Evolutionary conservation across 176 grass and related monocot genomes (phyloP).

Genomic region (Oryza punctata): DNA sequence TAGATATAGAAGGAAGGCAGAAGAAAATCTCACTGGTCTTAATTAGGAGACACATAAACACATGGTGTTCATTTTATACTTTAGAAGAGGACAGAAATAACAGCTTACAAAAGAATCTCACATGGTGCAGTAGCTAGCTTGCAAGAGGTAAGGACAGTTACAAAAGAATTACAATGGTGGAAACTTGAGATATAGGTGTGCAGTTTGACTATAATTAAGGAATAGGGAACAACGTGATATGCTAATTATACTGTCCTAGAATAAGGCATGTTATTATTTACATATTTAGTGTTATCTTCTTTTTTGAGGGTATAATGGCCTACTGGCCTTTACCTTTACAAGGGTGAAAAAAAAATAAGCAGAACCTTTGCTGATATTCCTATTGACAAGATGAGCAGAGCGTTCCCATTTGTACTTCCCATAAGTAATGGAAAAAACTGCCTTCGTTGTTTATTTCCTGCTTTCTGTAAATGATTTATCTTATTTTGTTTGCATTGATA

Average conservation of each 20-base stretch:
- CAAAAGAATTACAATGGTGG: neutral
- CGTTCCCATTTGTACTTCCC: neutral
- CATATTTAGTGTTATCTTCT: neutral
- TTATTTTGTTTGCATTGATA: neutral
- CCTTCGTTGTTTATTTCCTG: neutral
- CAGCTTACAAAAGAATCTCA: neutral
- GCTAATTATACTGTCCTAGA: conserved; percentile 20
- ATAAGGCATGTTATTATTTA: conserved; percentile 14
- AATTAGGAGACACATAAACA: conserved; percentile 21
- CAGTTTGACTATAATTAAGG: conserved; percentile 33
- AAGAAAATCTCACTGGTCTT: conserved; percentile 14
- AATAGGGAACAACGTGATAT: conserved; percentile 25
- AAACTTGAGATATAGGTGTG: conserved; percentile 29
- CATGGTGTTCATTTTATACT: conserved; percentile 28
- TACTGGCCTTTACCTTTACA: neutral
- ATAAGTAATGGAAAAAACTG: neutral
- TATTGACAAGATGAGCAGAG: neutral
- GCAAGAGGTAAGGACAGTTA: neutral
- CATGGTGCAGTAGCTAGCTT: neutral
- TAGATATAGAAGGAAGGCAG: conserved; percentile 18
- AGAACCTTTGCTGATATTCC: neutral
- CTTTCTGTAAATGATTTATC: neutral
- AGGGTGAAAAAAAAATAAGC: neutral
- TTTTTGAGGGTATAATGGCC: conserved; percentile 8
- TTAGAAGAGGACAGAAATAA: conserved; percentile 4